Evolutionary conservation across 2,329 filamentous ascomycete genomes (phyloP).

Genomic region (Colletotrichum tropicale): DNA sequence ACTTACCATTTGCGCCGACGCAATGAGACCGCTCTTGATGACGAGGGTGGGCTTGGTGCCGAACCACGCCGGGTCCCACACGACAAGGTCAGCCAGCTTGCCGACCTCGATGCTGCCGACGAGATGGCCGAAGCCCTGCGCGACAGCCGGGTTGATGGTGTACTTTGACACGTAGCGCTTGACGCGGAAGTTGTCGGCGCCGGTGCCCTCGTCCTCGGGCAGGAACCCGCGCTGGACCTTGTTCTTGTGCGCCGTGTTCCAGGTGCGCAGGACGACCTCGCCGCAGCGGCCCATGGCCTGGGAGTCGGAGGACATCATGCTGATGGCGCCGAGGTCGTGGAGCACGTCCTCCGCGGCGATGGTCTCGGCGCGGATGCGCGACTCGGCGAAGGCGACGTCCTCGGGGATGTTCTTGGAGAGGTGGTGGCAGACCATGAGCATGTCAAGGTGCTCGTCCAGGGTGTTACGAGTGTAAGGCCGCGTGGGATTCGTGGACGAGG

Average conservation of each 20-base stretch:
- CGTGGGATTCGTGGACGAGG: constrained; percentile 91
- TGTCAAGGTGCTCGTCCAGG: constrained; percentile 94
- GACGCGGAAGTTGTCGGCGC: constrained; percentile 88
- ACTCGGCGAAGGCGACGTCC: constrained; percentile 94
- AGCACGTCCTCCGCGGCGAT: constrained; percentile 97
- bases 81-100: constrained; percentile 85
- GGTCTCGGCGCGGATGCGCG: constrained; percentile 91
- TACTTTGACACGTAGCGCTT: constrained; percentile 96
- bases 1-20: constrained; percentile 80
- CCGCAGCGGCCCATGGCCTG: constrained; percentile 97
- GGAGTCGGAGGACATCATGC: constrained; percentile 95
- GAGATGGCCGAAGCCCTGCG: constrained; percentile 87
- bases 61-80: constrained; percentile 88
- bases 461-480: constrained; percentile 91
- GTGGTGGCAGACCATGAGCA: constrained; percentile 98
- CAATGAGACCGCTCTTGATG: constrained; percentile 87
- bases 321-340: constrained; percentile 92
- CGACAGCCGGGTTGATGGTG: constrained; percentile 90
- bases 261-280: constrained; percentile 90
- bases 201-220: constrained; percentile 77
- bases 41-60: constrained; percentile 84
- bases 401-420: constrained; percentile 91
- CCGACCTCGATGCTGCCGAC: constrained; percentile 88
- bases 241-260: constrained; percentile 98
- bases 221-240: constrained; percentile 81